Percentiles rank a stretch among this genome's conserved stretches.
phyloP scores from a whole-genome alignment of 331 rosid genomes.

The Pyrus hybrid region DNA sequence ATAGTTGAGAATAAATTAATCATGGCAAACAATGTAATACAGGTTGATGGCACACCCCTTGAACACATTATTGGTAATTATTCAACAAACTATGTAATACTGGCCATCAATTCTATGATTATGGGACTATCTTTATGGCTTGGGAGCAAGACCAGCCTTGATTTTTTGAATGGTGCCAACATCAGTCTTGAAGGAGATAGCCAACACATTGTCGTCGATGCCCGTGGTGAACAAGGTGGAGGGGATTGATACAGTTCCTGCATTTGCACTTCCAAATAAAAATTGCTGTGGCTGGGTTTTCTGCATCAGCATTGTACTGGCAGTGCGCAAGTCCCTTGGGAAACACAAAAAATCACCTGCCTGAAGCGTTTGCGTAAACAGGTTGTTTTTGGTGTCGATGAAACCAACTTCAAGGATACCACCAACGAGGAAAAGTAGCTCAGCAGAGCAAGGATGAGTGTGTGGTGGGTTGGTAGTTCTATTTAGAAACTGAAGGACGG shows the following conservation, averaged over 20 bases:
- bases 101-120: too few species aligned
- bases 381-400: neutral
- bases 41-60: neutral
- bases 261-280: constrained; percentile 27
- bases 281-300: constrained; percentile 1
- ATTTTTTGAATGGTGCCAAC: constrained; percentile 10
- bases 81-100: neutral
- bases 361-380: constrained; percentile 19
- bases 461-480: too few species aligned
- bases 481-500: too few species aligned
- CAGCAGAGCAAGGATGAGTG: too few species aligned
- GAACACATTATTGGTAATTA: neutral
- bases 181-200: constrained; percentile 13
- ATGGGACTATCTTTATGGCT: neutral
- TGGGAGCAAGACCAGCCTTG: constrained; percentile 20
- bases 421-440: too few species aligned
- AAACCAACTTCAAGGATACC: too few species aligned
- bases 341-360: constrained; percentile 21
- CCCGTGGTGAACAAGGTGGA: constrained; percentile 4
- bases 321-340: constrained; percentile 28
- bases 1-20: neutral
- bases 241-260: constrained; percentile 9
- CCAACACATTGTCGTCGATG: constrained; percentile 17
- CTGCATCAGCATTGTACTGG: constrained; percentile 10
- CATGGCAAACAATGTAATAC: neutral